A percentile compares a stretch with the other conserved stretches of the same genome.
These are phyloP conservation scores for Aspergillus hortae DNA, from an alignment of 2,329 filamentous ascomycete species.

Conservation along the genomic window DNA sequence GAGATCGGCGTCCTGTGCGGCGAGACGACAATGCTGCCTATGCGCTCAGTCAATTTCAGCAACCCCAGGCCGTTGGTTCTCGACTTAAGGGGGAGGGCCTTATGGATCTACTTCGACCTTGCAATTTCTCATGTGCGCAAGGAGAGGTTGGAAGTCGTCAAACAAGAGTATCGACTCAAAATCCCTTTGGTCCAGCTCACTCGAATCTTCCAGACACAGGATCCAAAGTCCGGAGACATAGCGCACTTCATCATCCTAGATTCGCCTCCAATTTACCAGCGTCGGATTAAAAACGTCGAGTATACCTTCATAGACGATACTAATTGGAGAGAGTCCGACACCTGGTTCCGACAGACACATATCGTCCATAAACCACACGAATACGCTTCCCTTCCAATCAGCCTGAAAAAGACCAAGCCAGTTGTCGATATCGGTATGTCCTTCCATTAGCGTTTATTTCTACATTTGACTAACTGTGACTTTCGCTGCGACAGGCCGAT, in stretches of 20 bases:
- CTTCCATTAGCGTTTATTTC: not conserved
- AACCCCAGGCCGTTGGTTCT: slow-evolving; percentile 35
- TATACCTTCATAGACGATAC: slow-evolving; percentile 41
- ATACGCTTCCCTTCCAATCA: slow-evolving; percentile 37
- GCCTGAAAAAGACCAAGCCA: slow-evolving; percentile 48
- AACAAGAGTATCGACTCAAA: slow-evolving; percentile 39
- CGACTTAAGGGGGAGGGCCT: slow-evolving; percentile 42
- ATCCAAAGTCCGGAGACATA: slow-evolving; percentile 13
- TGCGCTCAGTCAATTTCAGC: slow-evolving; percentile 45
- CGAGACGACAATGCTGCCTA: slow-evolving; percentile 55
- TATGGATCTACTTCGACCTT: slow-evolving; percentile 46
- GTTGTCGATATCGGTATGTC: slow-evolving; percentile 58
- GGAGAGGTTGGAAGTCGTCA: not conserved
- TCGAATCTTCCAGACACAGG: slow-evolving; percentile 33
- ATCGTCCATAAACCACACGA: slow-evolving; percentile 48
- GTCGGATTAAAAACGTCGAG: slow-evolving; percentile 31
- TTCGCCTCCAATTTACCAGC: slow-evolving; percentile 45
- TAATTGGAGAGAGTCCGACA: slow-evolving; percentile 55
- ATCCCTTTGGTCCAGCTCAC: slow-evolving; percentile 45
- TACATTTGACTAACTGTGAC: not conserved
- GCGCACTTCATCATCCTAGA: slow-evolving; percentile 40
- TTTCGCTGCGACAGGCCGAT: slow-evolving; percentile 46
- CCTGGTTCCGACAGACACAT: slow-evolving; percentile 63
- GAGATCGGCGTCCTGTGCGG: slow-evolving; percentile 61
- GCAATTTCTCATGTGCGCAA: slow-evolving; percentile 17